Evolutionary conservation across 306 rosid species (phyloP).

Genomic region (Malus asiatica): DNA sequence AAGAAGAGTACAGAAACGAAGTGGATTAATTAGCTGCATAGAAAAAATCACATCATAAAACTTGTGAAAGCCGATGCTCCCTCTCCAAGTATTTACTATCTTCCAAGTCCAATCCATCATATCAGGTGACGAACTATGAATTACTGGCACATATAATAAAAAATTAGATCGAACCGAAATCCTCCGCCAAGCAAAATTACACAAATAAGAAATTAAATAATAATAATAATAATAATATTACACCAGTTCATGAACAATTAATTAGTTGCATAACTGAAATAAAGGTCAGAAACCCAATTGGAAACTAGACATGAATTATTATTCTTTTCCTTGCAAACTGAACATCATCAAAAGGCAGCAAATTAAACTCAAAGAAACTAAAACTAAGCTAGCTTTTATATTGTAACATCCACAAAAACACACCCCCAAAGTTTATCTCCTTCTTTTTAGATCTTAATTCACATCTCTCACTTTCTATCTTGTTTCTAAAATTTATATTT

Average conservation of each 20-base stretch:
- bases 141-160: conserved; percentile 12
- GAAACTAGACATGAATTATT: conserved; percentile 1
- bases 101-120: conserved; percentile 36
- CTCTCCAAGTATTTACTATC: neutral
- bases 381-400: conserved; percentile 1
- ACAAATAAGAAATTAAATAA: neutral
- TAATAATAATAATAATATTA: neutral
- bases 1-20: neutral
- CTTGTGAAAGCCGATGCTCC: neutral
- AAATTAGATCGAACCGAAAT: neutral
- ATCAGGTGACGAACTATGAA: conserved; percentile 20
- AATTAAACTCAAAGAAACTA: conserved; percentile 8
- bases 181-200: conserved; percentile 19
- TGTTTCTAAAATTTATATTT: neutral
- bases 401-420: neutral
- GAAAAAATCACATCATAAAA: neutral
- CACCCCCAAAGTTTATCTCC: neutral
- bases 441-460: neutral
- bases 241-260: neutral
- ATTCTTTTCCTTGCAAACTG: conserved; percentile 40
- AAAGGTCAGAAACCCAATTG: conserved; percentile 5
- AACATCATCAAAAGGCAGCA: neutral
- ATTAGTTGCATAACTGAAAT: conserved; percentile 2
- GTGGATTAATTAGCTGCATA: neutral
- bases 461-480: neutral